phyloP scores from a whole-genome alignment of 805 yeast species.

The Saturnispora quitensis region DNA sequence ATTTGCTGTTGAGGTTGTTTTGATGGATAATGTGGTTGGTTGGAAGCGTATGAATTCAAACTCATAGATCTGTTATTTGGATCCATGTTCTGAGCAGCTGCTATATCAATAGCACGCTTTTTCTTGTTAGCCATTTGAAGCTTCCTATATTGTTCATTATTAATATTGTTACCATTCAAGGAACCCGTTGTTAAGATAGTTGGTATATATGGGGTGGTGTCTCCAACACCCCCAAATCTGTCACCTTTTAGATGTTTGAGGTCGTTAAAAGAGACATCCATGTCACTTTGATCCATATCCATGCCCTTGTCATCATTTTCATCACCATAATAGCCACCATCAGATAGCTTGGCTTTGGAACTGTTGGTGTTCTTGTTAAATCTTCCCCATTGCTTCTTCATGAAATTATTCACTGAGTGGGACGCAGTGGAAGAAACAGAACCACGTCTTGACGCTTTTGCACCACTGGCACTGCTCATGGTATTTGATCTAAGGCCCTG shows the following conservation, averaged over 20 bases:
- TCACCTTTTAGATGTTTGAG: constrained; percentile 54
- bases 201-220: constrained; percentile 70
- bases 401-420: constrained; percentile 31
- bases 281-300: constrained; percentile 24
- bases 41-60: constrained; percentile 12
- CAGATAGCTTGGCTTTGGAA: constrained; percentile 8
- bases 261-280: constrained; percentile 52
- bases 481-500: constrained; percentile 2
- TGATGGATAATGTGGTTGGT: neutral
- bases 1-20: neutral
- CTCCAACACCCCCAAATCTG: constrained; percentile 40
- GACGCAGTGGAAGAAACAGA: constrained; percentile 4
- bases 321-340: constrained; percentile 21
- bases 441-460: constrained; percentile 13
- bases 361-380: constrained; percentile 14
- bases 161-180: constrained; percentile 25
- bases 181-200: constrained; percentile 38
- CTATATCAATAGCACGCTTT: constrained; percentile 30
- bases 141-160: constrained; percentile 58
- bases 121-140: constrained; percentile 62
- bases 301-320: constrained; percentile 21
- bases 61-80: constrained; percentile 1
- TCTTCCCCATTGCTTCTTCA: constrained; percentile 30
- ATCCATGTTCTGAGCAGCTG: constrained; percentile 14
- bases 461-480: constrained; percentile 1